Base-by-base conservation (phyloP, 2,329 filamentous ascomycete species). In the Sarocladium brachiariae region DNA sequence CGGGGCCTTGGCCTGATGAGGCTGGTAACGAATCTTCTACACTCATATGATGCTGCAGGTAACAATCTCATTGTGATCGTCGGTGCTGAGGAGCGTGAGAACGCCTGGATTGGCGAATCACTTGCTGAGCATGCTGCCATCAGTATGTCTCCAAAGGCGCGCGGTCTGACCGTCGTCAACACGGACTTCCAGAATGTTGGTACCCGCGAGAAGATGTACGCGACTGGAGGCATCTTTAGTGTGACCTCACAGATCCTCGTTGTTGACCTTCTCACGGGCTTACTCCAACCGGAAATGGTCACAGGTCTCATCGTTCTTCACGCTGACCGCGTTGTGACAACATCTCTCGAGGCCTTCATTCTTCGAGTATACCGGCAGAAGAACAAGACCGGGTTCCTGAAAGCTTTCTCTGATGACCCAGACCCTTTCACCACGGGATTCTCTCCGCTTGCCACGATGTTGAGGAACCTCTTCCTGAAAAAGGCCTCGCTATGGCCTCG, bases 61-160 rank as follows among this genome's bases (percentile, higher is more conserved):
- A 95, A 93, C 69, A 97, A 95, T 63, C 74, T 99, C 50, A 84
- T 99, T 46, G 75, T 99, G 39, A 71, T 99, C 18, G 83, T 97
- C 37, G 91, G 90, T 9, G 46, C 93, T 31, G 87, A 93, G 53
- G 90, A 96, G 30, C 83, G 88, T 53, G 93, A 99, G 64, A 96
- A 96, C 80, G 84, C 86, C 51, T 97, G 92, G 91, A 90, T 99
- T 53, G 93, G 93, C 58, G 93, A 97, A 72, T 89, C 90, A 25
- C 74, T 99, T 63, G 93, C 93, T 21, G 93, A 99, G 70, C 91
- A 97, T 71, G 91, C 91, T 63, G 90, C 89, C 55, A 83, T 96
- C 64, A 96, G 89, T 72, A 84, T 83, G 69, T 80, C 88, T 16
- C 81, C 87, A 14, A 85, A 86, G 60, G 89, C 90, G 47, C 82